These are phyloP conservation scores for Eucalyptus tenuipes DNA, from an alignment of 345 rosid species.

Conservation along the genomic window DNA sequence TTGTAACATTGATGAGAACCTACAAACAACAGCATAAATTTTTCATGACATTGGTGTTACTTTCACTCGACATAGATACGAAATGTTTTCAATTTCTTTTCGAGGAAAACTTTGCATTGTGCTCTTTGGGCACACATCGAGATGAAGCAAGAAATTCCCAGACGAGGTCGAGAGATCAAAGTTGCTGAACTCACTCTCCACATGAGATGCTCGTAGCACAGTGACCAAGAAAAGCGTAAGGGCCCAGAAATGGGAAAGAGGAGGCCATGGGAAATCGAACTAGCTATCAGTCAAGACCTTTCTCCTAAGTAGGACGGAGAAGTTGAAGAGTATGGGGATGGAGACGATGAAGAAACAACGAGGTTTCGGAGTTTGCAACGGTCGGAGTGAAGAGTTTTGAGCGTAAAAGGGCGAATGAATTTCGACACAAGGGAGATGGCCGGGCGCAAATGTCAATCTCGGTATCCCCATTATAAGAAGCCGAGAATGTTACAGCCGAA, in stretches of 20 bases:
- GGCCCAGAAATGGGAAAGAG: neutral
- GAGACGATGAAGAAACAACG: neutral
- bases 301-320: no score
- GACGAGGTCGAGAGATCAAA: neutral
- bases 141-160: neutral
- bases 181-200: neutral
- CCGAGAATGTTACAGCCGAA: neutral
- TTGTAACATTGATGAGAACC: constrained; percentile 14
- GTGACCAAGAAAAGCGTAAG: neutral
- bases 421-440: neutral
- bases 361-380: neutral
- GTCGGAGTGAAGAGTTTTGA: neutral
- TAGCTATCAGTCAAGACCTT: no score
- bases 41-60: neutral
- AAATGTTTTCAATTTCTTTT: no score
- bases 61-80: neutral
- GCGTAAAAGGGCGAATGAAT: neutral
- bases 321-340: neutral
- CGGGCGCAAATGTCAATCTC: neutral
- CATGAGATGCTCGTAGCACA: neutral
- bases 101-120: no score
- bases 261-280: neutral
- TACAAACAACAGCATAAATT: neutral
- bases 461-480: neutral
- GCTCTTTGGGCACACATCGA: neutral